A percentile compares a stretch with the other conserved stretches of the same genome.
Evolutionary conservation across 805 yeast genomes (phyloP).

Genomic region (Saccharomycopsis sp.): DNA sequence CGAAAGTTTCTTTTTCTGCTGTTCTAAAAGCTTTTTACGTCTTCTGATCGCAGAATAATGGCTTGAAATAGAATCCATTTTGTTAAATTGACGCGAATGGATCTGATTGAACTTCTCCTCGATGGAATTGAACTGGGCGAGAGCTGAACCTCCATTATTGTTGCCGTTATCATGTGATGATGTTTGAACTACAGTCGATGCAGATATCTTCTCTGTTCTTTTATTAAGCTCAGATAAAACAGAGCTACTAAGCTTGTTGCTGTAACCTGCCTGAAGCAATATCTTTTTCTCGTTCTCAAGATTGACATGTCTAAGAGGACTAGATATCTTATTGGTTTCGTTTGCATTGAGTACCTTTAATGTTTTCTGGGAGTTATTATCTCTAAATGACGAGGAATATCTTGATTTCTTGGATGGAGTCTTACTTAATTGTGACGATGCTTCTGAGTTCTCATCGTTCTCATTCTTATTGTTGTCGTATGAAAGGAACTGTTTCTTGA

Average conservation of each 20-base stretch:
- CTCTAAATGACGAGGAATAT: slow-evolving; percentile 1
- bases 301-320: slow-evolving; percentile 4
- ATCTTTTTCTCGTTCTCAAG: slow-evolving; percentile 33
- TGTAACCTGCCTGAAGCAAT: slow-evolving; percentile 36
- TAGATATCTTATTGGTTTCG: neutral
- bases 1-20: neutral
- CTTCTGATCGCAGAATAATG: slow-evolving; percentile 32
- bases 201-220: slow-evolving; percentile 30
- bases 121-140: slow-evolving; percentile 25
- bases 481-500: slow-evolving; percentile 16
- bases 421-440: neutral
- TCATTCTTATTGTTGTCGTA: slow-evolving; percentile 4
- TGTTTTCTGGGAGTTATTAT: neutral
- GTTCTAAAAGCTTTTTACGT: slow-evolving; percentile 8
- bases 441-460: neutral
- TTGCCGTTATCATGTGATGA: neutral
- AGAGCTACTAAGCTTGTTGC: slow-evolving; percentile 33
- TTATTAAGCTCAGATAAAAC: slow-evolving; percentile 33
- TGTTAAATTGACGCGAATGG: slow-evolving; percentile 37
- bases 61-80: slow-evolving; percentile 35
- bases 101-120: slow-evolving; percentile 24
- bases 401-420: slow-evolving; percentile 6
- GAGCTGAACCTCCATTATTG: slow-evolving; percentile 19
- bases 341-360: neutral
- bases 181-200: slow-evolving; percentile 13